Evolutionary conservation across 768 basidiomycete species (phyloP), one percentile per base, ranked within the genome.

Genomic region (Termitomyces bulborhizus): DNA sequence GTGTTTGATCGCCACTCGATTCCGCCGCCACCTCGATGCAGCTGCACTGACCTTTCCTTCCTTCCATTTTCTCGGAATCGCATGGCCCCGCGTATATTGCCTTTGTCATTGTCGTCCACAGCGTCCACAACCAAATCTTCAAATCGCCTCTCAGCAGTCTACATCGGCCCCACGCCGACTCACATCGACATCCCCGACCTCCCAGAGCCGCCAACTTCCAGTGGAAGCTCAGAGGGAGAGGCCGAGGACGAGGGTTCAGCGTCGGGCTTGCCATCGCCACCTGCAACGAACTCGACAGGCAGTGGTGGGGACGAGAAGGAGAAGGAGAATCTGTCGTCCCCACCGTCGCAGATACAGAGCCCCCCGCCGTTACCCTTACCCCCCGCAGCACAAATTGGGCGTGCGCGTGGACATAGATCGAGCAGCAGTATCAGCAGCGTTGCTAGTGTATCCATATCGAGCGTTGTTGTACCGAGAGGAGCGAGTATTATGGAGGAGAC

Each of bases 251-350:
- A 43, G 21, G 26, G n/a, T 11, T 31, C 29, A 0, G 72, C 76
- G 54, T 88, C 87, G 5, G 89, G 90, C 6, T 67, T 92, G 5
- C 90, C 90, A 1, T 90, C 88, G 24, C 90, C 90, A 0, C 90
- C 90, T 42, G 89, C 88, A 27, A 89, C 90, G 18, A 91, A 90
- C 65, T 91, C 89, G 11, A 90, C 88, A 1, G 88, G 86, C 37
- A 88, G 87, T 62, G 84, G 66, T 56, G 63, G 68, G 37, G 67
- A 69, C 2, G 32, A 24, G 41, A 27, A 43, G 18, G 32, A 27
- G 6, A 26, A n/a, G 37, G 36, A 37, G 36, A 15, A 37, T 37
- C 13, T 16, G 15, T 15, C 36, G 64, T 26, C 31, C 16, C 9
- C 34, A 7, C 27, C 37, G 2, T 40, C 29, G n/a, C 44, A 16